Base-by-base conservation (phyloP, 306 rosid genomes). In the Clitoria ternatea region DNA sequence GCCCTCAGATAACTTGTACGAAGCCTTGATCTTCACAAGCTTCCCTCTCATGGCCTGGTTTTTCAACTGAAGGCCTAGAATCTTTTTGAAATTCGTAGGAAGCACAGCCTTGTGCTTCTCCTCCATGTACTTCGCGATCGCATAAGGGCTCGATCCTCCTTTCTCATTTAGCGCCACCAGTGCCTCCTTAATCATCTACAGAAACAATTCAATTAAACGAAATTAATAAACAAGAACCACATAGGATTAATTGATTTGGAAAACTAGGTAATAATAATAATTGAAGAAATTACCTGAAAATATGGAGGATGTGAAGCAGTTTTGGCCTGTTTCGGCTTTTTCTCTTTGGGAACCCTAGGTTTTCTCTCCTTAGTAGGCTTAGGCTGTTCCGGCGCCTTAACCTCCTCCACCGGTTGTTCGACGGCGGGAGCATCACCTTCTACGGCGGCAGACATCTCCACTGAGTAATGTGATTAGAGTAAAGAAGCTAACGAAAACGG, bases 111-210 rank as follows among this genome's bases (percentile, higher is more conserved):
- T 85, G 62, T 88, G 96, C 83, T 90, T 90, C 78, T 85, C 90
- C 73, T 88, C 98, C 91, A 90, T 88, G 88, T 82, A 85, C 79
- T 90, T 93, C 4, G 89, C 96, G 80, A 93, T 88, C 22, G 98
- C 98, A 67, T 93, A 83, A 1, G 96, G 91, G 22, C 98, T 93
- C 19, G 98, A 90, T 0, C 98, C 98, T 0, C 86, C 81, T 69
- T 78, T 93, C 69, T 93, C 96, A 22, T 86, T 84, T 57, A 93
- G 68, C n/a, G 86, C 87, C 77, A 77, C 0, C 54, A 93, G 36
- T 1, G 98, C 98, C 49, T 93, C 97, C 82, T 82, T 75, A 22
- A 93, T 90, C 98, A 93, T 93, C 97, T 93, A 73, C 52, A n/a
- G 20, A 72, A 47, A 2, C 3, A 36, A 36, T 4, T 3, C 7